Evolutionary conservation across 257 asterid genomes (phyloP), one percentile per base, ranked within the genome.

Genomic region (Solanum okadae): DNA sequence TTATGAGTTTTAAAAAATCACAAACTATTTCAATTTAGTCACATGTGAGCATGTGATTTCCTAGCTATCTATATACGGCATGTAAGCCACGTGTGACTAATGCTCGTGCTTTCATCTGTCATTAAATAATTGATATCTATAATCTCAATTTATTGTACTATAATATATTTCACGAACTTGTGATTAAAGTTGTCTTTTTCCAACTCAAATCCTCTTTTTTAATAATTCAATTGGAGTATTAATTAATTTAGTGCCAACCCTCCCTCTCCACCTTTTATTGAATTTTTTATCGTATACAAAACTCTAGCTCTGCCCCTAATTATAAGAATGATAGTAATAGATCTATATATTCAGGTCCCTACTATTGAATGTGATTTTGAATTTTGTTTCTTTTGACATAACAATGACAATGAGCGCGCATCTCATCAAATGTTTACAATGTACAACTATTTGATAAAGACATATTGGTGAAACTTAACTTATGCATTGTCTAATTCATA

Each of bases 41-140:
- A 94, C 95, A 88, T 95, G 95, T 78, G 71, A 76, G 90, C 95
- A 93, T 90, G 95, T 92, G 95, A 87, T 52, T 83, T 38, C 87
- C 25, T 67, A 34, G 59, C 83, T 35, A 35, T 29, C 29, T 44
- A 88, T 86, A 90, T 78, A 87, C 89, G 89, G 93, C 95, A 92
- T 91, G 96, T 90, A 90, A 90, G 93, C 91, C 92, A 93, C 93
- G 91, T 92, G 95, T 89, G 91, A 76, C 40, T 86, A 63, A 86
- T 73, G 87, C 91, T 87, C 90, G 92, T 92, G 92, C 72, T 27
- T 86, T 86, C 89, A 90, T 88, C 42, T 90, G 49, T 7, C 84
- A 85, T 86, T 89, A 86, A 49, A 89, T 86, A 84, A 86, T 77
- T 16, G 10, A 61, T 90, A 42, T 31, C 76, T 75, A 82, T 52